phyloP scores from a whole-genome alignment of 345 rosid genomes.

The Eutrema japonicum region DNA sequence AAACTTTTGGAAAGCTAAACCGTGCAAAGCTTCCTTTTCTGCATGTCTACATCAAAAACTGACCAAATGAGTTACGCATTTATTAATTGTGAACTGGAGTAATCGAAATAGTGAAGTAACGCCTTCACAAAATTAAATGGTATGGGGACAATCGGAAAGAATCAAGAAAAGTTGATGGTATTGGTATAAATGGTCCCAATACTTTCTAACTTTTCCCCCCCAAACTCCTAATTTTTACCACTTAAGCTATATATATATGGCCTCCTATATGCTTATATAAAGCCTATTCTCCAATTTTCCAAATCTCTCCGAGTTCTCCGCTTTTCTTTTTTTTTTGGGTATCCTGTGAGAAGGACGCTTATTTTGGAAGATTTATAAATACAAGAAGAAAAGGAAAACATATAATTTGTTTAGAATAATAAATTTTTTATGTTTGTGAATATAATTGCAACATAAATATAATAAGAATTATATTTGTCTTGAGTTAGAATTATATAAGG shows the following conservation, averaged over 20 bases:
- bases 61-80: constrained; percentile 33
- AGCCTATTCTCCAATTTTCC: constrained; percentile 12
- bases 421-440: not conserved
- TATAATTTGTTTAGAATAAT: not conserved
- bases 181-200: constrained; percentile 40
- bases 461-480: no score
- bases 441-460: not conserved
- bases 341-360: no score
- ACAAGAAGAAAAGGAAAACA: not conserved
- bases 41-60: constrained; percentile 39
- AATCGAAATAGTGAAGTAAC: constrained; percentile 33
- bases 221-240: constrained; percentile 29
- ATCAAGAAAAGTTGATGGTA: constrained; percentile 41
- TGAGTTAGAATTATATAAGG: no score
- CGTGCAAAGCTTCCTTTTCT: constrained; percentile 43
- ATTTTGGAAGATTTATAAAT: not conserved
- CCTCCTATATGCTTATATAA: no score
- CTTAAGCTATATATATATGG: constrained; percentile 15
- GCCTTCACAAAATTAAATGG: constrained; percentile 41
- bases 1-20: constrained; percentile 37
- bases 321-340: constrained; percentile 27
- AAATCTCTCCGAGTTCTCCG: constrained; percentile 3
- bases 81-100: constrained; percentile 27
- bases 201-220: not conserved
- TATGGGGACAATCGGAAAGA: constrained; percentile 37